These are phyloP conservation scores for Trichoderma gracile DNA, from an alignment of 2,329 filamentous ascomycete genomes.

Conservation along the genomic window DNA sequence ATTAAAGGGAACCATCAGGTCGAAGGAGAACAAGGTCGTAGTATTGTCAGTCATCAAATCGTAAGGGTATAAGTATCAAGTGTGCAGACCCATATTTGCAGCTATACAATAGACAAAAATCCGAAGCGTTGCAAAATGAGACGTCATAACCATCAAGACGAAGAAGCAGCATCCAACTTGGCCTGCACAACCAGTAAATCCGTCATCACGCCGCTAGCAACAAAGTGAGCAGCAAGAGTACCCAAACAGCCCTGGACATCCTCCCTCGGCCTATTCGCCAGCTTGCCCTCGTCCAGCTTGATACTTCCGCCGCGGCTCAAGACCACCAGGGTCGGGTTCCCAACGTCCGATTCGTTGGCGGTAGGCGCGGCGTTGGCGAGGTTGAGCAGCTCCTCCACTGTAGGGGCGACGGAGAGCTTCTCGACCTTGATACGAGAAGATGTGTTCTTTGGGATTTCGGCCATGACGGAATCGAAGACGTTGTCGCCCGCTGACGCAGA, in stretches of 20 bases:
- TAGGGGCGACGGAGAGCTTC: slow-evolving; percentile 25
- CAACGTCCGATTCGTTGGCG: slow-evolving; percentile 4
- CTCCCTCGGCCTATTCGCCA: slow-evolving; percentile 25
- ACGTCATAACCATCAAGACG: slow-evolving; percentile 15
- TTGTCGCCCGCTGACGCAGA: slow-evolving; percentile 17
- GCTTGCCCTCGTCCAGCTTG: slow-evolving; percentile 31
- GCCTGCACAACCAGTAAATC: slow-evolving; percentile 36
- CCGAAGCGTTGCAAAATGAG: slow-evolving; percentile 1
- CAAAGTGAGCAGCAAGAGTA: slow-evolving; percentile 30
- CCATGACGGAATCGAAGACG: slow-evolving; percentile 26
- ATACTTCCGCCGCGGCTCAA: slow-evolving; percentile 30
- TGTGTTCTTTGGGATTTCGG: slow-evolving; percentile 23
- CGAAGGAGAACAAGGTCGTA: not conserved
- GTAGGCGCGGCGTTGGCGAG: slow-evolving; percentile 27
- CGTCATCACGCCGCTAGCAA: slow-evolving; percentile 31
- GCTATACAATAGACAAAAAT: not conserved
- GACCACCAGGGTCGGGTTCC: slow-evolving; percentile 31
- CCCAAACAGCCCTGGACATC: slow-evolving; percentile 33
- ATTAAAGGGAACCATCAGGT: too few species aligned
- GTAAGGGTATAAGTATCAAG: not conserved
- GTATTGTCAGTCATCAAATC: not conserved
- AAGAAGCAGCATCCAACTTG: slow-evolving; percentile 32
- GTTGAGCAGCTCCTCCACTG: slow-evolving; percentile 32
- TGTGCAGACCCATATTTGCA: slow-evolving; percentile 11
- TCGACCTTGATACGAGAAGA: slow-evolving; percentile 31